Percentiles rank a stretch among this genome's conserved stretches.
Conservation (phyloP, 192 early-diverging fungal species). For the Chytriomyces sp. region DNA sequence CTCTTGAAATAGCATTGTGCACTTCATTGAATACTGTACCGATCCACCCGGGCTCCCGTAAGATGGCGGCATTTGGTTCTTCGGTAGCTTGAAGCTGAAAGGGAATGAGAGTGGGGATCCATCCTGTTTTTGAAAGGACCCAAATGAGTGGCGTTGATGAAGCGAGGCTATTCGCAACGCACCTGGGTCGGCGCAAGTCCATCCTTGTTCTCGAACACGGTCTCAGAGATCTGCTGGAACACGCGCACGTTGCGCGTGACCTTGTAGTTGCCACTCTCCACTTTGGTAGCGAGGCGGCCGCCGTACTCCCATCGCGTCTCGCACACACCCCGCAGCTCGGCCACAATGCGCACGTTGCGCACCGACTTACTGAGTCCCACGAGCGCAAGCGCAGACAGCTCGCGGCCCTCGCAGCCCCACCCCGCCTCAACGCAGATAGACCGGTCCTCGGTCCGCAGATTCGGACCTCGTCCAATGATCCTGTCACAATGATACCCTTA, state of each 20-base stretch:
- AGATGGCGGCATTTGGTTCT: conserved; percentile 4
- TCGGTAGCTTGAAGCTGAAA: conserved; percentile 1
- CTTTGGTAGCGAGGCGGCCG: not conserved
- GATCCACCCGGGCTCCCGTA: conserved; percentile 5
- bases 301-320: not conserved
- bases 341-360: not conserved
- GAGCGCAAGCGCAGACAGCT: no score
- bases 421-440: no score
- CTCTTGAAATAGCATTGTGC: not conserved
- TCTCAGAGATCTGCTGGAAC: conserved; percentile 19
- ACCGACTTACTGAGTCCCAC: not conserved
- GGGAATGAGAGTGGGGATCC: conserved; percentile 16
- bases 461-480: no score
- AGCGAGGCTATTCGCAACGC: no score
- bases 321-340: not conserved
- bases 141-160: no score
- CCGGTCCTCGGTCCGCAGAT: no score
- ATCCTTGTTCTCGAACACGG: conserved; percentile 24
- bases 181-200: conserved; percentile 12
- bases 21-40: conserved; percentile 18
- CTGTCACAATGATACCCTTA: no score
- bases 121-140: no score
- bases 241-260: not conserved
- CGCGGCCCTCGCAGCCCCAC: no score
- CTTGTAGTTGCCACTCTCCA: not conserved